phyloP scores from a whole-genome alignment of 768 basidiomycete genomes.

The Leccinum obscurum region DNA sequence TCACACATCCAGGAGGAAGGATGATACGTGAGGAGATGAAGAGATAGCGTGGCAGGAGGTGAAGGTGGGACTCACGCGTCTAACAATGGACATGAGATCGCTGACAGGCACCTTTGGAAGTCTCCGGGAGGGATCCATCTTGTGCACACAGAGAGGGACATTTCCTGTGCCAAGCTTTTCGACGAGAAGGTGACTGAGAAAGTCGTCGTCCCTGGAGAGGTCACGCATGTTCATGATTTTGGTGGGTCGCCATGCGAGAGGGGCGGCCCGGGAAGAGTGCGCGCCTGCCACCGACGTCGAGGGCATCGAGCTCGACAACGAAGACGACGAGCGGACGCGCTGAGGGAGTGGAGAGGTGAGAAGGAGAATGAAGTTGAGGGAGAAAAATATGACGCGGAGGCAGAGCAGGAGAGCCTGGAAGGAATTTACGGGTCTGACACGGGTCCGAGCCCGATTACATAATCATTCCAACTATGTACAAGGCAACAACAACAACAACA shows the following conservation, averaged over 20 bases:
- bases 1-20: conserved; percentile 24
- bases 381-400: conserved; percentile 32
- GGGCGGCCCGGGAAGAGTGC: conserved; percentile 22
- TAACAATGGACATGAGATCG: conserved; percentile 68
- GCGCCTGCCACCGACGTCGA: conserved; percentile 28
- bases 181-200: conserved; percentile 84
- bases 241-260: conserved; percentile 71
- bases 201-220: conserved; percentile 89
- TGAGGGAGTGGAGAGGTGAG: conserved; percentile 4
- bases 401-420: conserved; percentile 26
- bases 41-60: conserved; percentile 27
- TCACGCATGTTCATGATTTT: conserved; percentile 92
- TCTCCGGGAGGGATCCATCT: conserved; percentile 79
- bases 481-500: too few species aligned
- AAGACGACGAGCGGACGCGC: conserved; percentile 25
- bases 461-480: conserved; percentile 11
- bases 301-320: conserved; percentile 34
- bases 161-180: conserved; percentile 82
- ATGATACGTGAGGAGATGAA: conserved; percentile 24
- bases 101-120: conserved; percentile 73
- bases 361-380: conserved; percentile 7
- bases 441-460: conserved; percentile 29
- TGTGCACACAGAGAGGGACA: conserved; percentile 84
- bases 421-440: conserved; percentile 22
- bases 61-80: conserved; percentile 60